Conservation (phyloP, 371 early-diverging fungal genomes). For the Smittium mucronatum region DNA sequence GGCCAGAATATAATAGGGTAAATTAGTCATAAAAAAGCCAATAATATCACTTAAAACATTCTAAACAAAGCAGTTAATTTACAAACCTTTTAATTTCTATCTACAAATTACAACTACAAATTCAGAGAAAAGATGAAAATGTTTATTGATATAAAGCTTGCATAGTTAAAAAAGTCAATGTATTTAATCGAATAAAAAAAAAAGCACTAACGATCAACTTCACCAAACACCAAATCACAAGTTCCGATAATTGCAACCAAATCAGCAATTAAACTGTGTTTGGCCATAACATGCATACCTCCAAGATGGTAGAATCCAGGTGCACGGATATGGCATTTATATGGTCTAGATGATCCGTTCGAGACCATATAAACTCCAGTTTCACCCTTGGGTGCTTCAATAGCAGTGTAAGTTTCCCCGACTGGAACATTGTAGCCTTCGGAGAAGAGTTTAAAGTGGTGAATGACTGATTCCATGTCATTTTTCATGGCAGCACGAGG, state of each 20-base stretch:
- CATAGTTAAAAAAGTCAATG: too few relatives aligned
- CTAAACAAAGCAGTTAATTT: too few relatives aligned
- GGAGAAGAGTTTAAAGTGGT: conserved; percentile 95
- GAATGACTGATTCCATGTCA: conserved; percentile 95
- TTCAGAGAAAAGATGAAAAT: too few relatives aligned
- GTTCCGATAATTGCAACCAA: conserved; percentile 90
- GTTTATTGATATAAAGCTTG: too few relatives aligned
- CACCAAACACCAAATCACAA: conserved; percentile 92
- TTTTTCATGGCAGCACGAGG: conserved; percentile 92
- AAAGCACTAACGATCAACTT: conserved; percentile 66
- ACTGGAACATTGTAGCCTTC: conserved; percentile 94
- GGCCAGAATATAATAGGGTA: too few relatives aligned
- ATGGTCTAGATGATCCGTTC: conserved; percentile 85
- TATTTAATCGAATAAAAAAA: too few relatives aligned
- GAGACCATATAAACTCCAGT: conserved; percentile 84
- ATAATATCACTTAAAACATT: too few relatives aligned
- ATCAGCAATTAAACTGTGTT: conserved; percentile 86
- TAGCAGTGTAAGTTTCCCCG: conserved; percentile 92
- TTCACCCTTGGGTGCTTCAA: conserved; percentile 97
- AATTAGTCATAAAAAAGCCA: too few relatives aligned
- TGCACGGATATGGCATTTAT: conserved; percentile 95
- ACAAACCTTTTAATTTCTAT: too few relatives aligned
- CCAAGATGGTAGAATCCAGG: conserved; percentile 93
- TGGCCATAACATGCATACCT: conserved; percentile 77
- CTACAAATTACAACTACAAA: too few relatives aligned